phyloP scores from a whole-genome alignment of 2,329 filamentous ascomycete species.

The Penicillium sp. region DNA sequence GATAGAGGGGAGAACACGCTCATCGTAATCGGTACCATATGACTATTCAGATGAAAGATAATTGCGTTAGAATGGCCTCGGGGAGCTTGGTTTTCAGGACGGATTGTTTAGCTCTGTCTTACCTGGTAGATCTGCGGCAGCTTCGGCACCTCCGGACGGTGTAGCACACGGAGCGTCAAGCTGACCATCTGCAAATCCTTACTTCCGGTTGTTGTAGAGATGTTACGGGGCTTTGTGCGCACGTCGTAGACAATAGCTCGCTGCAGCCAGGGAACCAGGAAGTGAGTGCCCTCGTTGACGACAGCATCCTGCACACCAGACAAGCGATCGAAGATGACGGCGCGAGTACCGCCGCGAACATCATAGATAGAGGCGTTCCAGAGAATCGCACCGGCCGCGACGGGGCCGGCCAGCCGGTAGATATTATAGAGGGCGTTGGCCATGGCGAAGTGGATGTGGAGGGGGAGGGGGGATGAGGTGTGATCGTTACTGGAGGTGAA shows the following conservation, averaged over 20 bases:
- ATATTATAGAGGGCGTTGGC: conserved; percentile 41
- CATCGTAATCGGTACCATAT: conserved; percentile 97
- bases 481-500: conserved; percentile 30
- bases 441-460: conserved; percentile 43
- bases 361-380: conserved; percentile 89
- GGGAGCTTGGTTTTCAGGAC: background rate
- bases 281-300: conserved; percentile 94
- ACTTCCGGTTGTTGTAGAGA: conserved; percentile 94
- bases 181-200: conserved; percentile 99
- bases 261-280: conserved; percentile 94
- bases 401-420: conserved; percentile 67
- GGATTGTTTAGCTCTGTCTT: background rate
- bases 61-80: background rate
- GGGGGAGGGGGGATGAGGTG: background rate
- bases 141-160: conserved; percentile 88
- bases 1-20: conserved; percentile 96
- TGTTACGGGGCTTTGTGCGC: conserved; percentile 94
- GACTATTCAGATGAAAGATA: conserved; percentile 61
- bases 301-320: conserved; percentile 91
- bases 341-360: conserved; percentile 90
- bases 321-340: conserved; percentile 96
- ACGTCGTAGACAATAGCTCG: conserved; percentile 95
- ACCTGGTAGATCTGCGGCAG: conserved; percentile 99
- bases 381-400: conserved; percentile 68
- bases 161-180: conserved; percentile 92